A percentile compares a stretch with the other conserved stretches of the same genome.
phyloP scores from a whole-genome alignment of 352 stramenopile genomes.

The Phytophthora foliorum region DNA sequence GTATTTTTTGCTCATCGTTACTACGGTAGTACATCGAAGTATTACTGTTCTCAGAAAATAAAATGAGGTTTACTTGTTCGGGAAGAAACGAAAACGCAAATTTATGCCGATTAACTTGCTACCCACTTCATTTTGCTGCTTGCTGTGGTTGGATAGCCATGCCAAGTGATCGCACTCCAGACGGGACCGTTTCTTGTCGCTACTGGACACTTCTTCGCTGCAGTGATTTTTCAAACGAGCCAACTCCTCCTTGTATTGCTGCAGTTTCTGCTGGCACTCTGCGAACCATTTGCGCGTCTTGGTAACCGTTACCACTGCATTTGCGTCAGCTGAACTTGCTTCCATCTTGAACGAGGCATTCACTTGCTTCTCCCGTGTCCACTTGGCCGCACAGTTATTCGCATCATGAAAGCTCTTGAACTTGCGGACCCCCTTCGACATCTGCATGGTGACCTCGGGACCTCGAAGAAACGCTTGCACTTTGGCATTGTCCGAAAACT shows the following conservation, averaged over 20 bases:
- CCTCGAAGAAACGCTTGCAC: conserved; percentile 14
- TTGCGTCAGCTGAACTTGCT: not conserved
- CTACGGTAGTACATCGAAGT: too few species aligned
- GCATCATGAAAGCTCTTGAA: conserved; percentile 11
- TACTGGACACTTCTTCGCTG: not conserved
- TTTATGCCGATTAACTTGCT: too few species aligned
- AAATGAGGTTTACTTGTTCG: too few species aligned
- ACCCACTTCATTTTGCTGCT: too few species aligned
- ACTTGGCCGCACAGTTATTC: conserved; percentile 2
- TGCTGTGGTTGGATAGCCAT: not conserved
- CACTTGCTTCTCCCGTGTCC: not conserved
- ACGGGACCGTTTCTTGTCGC: not conserved
- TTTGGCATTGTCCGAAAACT: conserved; percentile 4
- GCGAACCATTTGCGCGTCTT: conserved; percentile 21
- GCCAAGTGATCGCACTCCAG: not conserved
- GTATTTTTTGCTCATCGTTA: too few species aligned
- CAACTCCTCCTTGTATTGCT: conserved; percentile 4
- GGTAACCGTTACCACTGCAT: conserved; percentile 13
- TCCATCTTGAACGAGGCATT: conserved; percentile 20
- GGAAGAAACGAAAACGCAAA: too few species aligned
- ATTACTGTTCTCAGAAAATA: too few species aligned
- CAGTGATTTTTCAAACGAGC: not conserved
- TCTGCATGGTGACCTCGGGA: not conserved
- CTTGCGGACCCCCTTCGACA: not conserved
- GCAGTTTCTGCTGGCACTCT: not conserved